Percentiles rank a stretch among this genome's conserved stretches.
Conservation (phyloP, 2,329 filamentous ascomycete species). For the Pseudocercospora macadamiae region DNA sequence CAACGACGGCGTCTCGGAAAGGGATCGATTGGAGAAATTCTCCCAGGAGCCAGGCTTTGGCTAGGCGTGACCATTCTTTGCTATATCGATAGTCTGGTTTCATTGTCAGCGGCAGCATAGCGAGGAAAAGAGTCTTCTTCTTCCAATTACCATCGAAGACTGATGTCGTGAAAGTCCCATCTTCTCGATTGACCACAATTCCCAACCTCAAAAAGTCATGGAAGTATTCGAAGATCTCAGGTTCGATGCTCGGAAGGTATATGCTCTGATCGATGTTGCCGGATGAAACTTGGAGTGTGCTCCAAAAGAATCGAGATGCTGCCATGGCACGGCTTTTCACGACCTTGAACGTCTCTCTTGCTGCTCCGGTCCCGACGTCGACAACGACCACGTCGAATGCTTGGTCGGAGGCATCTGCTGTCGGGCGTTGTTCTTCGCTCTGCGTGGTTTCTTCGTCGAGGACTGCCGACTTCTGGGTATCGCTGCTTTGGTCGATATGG, state of each 20-base stretch:
- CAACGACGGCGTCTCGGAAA: slow-evolving; percentile 10
- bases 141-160: background rate
- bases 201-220: background rate
- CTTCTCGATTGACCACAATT: background rate
- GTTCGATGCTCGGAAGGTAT: background rate
- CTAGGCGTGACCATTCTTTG: background rate
- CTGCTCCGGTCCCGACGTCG: background rate
- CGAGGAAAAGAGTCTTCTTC: background rate
- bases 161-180: background rate
- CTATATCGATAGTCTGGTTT: background rate
- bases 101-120: background rate
- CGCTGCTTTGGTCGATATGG: no score
- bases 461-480: no score
- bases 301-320: background rate
- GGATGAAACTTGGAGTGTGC: background rate
- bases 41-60: slow-evolving; percentile 10
- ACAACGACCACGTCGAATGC: background rate
- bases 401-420: background rate
- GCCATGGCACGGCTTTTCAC: background rate
- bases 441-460: no score
- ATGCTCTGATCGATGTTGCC: background rate
- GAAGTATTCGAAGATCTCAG: background rate
- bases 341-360: background rate
- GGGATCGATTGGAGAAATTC: slow-evolving; percentile 2
- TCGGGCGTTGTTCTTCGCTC: no score